Conservation (phyloP, 306 rosid species). For the Ormosia semicastrata region DNA sequence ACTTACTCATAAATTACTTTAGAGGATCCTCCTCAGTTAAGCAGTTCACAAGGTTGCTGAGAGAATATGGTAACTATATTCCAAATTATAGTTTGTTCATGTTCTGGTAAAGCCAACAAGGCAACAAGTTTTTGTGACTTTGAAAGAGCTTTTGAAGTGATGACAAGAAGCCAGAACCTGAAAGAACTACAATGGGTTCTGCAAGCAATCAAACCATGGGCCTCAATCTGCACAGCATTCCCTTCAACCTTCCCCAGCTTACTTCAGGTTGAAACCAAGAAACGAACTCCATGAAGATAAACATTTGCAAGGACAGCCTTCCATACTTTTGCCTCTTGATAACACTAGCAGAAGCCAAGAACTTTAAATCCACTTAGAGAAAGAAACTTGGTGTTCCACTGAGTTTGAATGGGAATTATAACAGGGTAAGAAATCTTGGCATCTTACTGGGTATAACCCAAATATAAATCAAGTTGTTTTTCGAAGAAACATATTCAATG, state of each 20-base stretch:
- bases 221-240: conserved; percentile 58
- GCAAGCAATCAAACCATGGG: conserved; percentile 45
- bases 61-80: no score
- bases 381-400: conserved; percentile 82
- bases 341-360: conserved; percentile 38
- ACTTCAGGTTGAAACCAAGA: conserved; percentile 66
- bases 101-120: conserved; percentile 15
- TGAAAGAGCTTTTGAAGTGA: conserved; percentile 27
- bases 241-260: conserved; percentile 81
- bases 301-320: conserved; percentile 55
- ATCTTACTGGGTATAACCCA: conserved; percentile 45
- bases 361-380: conserved; percentile 44
- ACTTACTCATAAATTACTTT: no score
- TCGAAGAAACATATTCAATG: conserved; percentile 58
- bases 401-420: conserved; percentile 59
- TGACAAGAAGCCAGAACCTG: conserved; percentile 66
- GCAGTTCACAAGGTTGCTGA: no score
- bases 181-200: conserved; percentile 63
- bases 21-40: no score
- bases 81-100: background rate
- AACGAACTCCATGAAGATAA: conserved; percentile 71
- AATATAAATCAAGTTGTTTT: conserved; percentile 55
- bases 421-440: conserved; percentile 44
- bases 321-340: conserved; percentile 55
- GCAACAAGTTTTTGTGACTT: conserved; percentile 9